phyloP scores from a whole-genome alignment of 345 rosid species.

The Lenwebbia sp. region DNA sequence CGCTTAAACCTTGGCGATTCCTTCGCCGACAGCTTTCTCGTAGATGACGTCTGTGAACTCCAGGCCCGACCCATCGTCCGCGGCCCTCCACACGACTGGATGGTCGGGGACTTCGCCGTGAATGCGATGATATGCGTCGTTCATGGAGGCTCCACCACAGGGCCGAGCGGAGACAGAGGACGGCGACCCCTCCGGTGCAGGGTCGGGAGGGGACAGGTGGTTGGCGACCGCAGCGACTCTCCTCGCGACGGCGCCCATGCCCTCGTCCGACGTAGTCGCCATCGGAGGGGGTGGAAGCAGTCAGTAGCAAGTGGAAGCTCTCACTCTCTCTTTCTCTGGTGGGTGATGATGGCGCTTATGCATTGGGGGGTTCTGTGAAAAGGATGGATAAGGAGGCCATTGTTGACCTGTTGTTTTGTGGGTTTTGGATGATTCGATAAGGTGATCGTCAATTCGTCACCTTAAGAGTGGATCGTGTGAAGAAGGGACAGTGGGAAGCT shows the following conservation, averaged over 20 bases:
- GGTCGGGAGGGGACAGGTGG: slow-evolving; percentile 21
- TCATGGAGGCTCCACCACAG: slow-evolving; percentile 28
- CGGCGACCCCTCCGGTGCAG: neutral
- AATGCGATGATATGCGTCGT: slow-evolving; percentile 16
- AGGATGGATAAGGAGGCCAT: neutral
- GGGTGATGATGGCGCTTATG: neutral
- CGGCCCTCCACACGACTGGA: slow-evolving; percentile 50
- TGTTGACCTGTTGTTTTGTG: neutral
- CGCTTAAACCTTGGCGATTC: slow-evolving; percentile 63
- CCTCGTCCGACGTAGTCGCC: slow-evolving; percentile 19
- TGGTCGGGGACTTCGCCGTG: slow-evolving; percentile 23
- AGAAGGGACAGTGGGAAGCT: neutral
- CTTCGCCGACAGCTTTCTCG: slow-evolving; percentile 79
- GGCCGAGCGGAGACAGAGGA: slow-evolving; percentile 11
- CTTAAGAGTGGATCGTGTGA: neutral
- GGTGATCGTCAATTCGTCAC: neutral
- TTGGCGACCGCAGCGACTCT: slow-evolving; percentile 40
- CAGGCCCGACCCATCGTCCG: slow-evolving; percentile 22
- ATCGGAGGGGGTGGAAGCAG: neutral
- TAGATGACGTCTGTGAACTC: slow-evolving; percentile 66
- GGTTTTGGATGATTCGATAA: neutral
- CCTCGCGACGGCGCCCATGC: slow-evolving; percentile 25
- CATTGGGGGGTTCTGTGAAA: neutral
- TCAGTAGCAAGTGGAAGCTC: neutral
- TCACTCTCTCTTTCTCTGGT: neutral